These are phyloP conservation scores for Juncus effusus DNA, from an alignment of 176 grass and related monocot species.

Conservation along the genomic window DNA sequence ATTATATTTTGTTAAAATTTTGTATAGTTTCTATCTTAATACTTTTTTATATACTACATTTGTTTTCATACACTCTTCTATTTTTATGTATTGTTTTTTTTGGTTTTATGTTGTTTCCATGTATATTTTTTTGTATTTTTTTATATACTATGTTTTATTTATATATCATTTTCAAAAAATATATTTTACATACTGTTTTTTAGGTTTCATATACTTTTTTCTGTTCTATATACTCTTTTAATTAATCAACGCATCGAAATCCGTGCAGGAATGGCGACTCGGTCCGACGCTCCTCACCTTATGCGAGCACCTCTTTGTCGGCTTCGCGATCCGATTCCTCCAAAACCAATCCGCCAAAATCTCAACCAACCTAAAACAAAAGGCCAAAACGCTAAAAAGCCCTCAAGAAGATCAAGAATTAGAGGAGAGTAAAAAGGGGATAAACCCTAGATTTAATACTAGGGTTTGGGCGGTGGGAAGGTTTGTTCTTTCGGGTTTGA, in stretches of 20 bases:
- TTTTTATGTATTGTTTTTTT: no score
- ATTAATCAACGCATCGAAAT: background rate
- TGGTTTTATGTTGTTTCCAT: no score
- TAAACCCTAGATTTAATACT: background rate
- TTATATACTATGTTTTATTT: no score
- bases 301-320: conserved; percentile 75
- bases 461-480: conserved; percentile 41
- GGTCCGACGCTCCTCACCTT: conserved; percentile 65
- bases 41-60: no score
- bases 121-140: conserved; percentile 13
- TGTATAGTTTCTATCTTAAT: no score
- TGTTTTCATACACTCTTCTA: no score
- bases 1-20: no score
- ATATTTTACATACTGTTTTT: no score
- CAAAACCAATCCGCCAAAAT: conserved; percentile 54
- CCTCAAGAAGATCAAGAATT: conserved; percentile 13
- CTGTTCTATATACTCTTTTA: no score
- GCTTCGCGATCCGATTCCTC: conserved; percentile 58
- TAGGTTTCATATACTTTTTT: no score
- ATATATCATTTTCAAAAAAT: no score
- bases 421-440: conserved; percentile 6
- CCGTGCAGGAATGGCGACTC: conserved; percentile 71
- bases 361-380: conserved; percentile 23
- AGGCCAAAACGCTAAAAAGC: conserved; percentile 21
- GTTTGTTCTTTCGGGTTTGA: conserved; percentile 55